Evolutionary conservation across 306 rosid species (phyloP).

Genomic region (Lagenaria siceraria): DNA sequence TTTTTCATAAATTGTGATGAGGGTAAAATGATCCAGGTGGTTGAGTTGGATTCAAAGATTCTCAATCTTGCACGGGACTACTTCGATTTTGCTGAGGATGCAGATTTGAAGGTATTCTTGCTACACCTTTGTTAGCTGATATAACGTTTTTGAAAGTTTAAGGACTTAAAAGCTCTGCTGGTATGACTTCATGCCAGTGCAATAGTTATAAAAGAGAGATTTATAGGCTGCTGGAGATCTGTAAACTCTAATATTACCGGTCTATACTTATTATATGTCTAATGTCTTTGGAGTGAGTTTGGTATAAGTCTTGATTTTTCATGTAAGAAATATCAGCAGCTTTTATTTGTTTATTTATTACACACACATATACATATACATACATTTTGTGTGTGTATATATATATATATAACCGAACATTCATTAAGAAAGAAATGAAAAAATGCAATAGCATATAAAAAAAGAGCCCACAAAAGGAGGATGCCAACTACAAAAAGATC

Average conservation of each 20-base stretch:
- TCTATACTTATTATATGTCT: neutral
- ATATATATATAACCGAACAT: too few relatives aligned
- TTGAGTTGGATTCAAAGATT: conserved; percentile 70
- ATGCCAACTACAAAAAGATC: too few relatives aligned
- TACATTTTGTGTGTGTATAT: too few relatives aligned
- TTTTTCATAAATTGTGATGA: neutral
- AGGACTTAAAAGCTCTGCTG: neutral
- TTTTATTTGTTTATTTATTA: too few relatives aligned
- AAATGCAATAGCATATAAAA: too few relatives aligned
- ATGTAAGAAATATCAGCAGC: neutral
- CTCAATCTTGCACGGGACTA: conserved; percentile 56
- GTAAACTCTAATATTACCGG: neutral
- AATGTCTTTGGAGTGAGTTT: neutral
- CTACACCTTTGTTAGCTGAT: neutral
- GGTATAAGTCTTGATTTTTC: neutral
- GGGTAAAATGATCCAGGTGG: conserved; percentile 36
- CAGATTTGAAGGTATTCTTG: conserved; percentile 48
- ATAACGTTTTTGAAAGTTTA: neutral
- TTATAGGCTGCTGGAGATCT: neutral
- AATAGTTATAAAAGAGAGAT: neutral
- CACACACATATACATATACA: too few relatives aligned
- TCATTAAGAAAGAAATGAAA: too few relatives aligned
- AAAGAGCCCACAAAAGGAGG: too few relatives aligned
- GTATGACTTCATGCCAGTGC: neutral
- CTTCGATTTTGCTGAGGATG: conserved; percentile 64